phyloP scores from a whole-genome alignment of 768 basidiomycete species.

The Mycena kentingensis region DNA sequence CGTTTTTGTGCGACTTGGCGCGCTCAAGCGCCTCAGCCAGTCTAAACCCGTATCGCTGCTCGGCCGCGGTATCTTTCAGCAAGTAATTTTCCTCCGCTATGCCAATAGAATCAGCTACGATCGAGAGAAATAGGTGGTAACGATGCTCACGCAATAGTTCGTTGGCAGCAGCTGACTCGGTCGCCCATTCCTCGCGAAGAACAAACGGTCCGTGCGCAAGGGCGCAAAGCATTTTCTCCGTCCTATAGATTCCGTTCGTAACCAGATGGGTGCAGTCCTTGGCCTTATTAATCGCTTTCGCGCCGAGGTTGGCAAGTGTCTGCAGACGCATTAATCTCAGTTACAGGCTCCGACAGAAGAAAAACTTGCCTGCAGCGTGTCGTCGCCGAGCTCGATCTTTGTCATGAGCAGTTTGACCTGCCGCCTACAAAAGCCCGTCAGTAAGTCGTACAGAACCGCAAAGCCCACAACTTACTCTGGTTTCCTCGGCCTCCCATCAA shows the following conservation, averaged over 20 bases:
- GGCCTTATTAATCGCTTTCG: constrained; percentile 59
- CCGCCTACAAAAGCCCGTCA: constrained; percentile 18
- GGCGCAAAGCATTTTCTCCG: constrained; percentile 87
- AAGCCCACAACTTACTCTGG: constrained; percentile 15
- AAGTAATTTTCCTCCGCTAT: constrained; percentile 66
- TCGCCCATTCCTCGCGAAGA: constrained; percentile 69
- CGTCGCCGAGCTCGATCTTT: constrained; percentile 58
- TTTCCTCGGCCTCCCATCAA: constrained; percentile 10
- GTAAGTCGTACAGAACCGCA: not conserved
- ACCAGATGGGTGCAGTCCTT: constrained; percentile 81
- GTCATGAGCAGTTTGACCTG: constrained; percentile 66
- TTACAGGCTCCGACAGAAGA: not conserved
- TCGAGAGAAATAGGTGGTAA: not conserved
- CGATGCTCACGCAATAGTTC: constrained; percentile 62
- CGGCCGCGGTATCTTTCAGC: constrained; percentile 60
- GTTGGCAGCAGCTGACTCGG: constrained; percentile 54
- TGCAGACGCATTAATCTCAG: constrained; percentile 29
- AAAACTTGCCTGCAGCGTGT: constrained; percentile 56
- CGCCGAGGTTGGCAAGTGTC: constrained; percentile 67
- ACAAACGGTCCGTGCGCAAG: constrained; percentile 64
- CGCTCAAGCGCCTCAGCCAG: constrained; percentile 59
- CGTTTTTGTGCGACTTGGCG: constrained; percentile 53
- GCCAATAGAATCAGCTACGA: not conserved
- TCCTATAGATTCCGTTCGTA: constrained; percentile 67
- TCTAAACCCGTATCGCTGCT: constrained; percentile 65